These are phyloP conservation scores for Hemileccinum impolitum DNA, from an alignment of 768 basidiomycete genomes.

Conservation along the genomic window DNA sequence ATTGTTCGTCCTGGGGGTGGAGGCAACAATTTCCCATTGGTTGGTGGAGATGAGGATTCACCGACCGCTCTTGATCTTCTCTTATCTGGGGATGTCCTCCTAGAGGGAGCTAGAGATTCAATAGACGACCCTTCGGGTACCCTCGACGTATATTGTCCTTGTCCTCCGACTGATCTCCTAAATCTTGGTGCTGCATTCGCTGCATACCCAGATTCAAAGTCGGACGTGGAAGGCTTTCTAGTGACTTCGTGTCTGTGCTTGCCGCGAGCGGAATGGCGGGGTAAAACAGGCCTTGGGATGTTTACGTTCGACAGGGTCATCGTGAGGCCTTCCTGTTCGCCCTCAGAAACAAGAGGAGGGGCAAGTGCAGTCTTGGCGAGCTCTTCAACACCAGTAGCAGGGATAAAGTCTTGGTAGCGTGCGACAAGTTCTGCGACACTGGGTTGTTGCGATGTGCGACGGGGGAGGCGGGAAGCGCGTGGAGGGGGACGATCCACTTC, in stretches of 20 bases:
- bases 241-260: slow-evolving; percentile 46
- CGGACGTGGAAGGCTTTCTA: slow-evolving; percentile 66
- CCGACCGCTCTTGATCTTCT: slow-evolving; percentile 36
- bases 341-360: slow-evolving; percentile 67
- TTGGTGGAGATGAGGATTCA: slow-evolving; percentile 34
- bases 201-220: slow-evolving; percentile 90
- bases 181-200: slow-evolving; percentile 86
- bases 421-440: slow-evolving; percentile 84
- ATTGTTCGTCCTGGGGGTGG: slow-evolving; percentile 32
- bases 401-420: slow-evolving; percentile 75
- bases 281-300: slow-evolving; percentile 20
- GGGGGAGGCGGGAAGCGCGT: slow-evolving; percentile 59
- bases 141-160: slow-evolving; percentile 45
- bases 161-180: slow-evolving; percentile 43
- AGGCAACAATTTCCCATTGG: slow-evolving; percentile 24
- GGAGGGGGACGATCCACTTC: slow-evolving; percentile 23
- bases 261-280: slow-evolving; percentile 41
- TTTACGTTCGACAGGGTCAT: slow-evolving; percentile 23
- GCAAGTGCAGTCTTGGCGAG: slow-evolving; percentile 67
- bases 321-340: slow-evolving; percentile 63
- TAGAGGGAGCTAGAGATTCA: slow-evolving; percentile 60
- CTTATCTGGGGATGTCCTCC: slow-evolving; percentile 75
- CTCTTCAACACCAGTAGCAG: slow-evolving; percentile 68
- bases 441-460: slow-evolving; percentile 51
- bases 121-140: slow-evolving; percentile 41